Evolutionary conservation across 352 stramenopile genomes (phyloP), one percentile per base, ranked within the genome.

Genomic region (Phytophthora fragariae): DNA sequence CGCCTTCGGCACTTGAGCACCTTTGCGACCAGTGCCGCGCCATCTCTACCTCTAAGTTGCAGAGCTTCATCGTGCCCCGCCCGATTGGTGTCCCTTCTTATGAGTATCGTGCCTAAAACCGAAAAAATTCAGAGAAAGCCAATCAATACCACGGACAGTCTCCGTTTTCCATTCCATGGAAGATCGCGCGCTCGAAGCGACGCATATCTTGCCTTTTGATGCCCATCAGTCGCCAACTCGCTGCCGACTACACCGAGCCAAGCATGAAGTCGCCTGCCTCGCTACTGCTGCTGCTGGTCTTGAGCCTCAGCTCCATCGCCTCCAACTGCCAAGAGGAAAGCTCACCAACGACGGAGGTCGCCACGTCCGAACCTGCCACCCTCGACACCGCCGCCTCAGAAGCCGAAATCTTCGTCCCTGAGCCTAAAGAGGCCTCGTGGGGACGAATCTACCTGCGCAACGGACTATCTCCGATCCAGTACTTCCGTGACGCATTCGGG

Each of bases 361-460:
- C 41, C 17, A 10, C 41, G 12, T 65, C 31, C 33, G 57, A 54
- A 52, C 11, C 15, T 41, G 67, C 19, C 5, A 27, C 64, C 52
- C 59, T 68, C 3, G 49, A 44, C 10, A 50, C 44, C n/a, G 17
- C 27, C 3, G n/a, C 37, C 50, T n/a, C 27, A 15, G 21, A 46
- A 5, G n/a, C 31, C 39, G 11, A 44, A 1, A 7, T 44, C 35
- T 8, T 35, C 31, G 12, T 29, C n/a, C 49, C 68, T 7, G 61
- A 69, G 39, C 56, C 62, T 10, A 61, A 65, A 49, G 82, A 89
- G 59, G 76, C 86, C 3, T 21, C 65, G 7, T 93, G 86, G 86
- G 86, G 86, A 0, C 81, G 86, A 17, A 81, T 93, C 61, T 93
- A 93, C 65, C 55, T 93, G n/a, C 83, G 80, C 39, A 73, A 88